phyloP scores from a whole-genome alignment of 805 yeast genomes.

The Naumovozyma castellii region DNA sequence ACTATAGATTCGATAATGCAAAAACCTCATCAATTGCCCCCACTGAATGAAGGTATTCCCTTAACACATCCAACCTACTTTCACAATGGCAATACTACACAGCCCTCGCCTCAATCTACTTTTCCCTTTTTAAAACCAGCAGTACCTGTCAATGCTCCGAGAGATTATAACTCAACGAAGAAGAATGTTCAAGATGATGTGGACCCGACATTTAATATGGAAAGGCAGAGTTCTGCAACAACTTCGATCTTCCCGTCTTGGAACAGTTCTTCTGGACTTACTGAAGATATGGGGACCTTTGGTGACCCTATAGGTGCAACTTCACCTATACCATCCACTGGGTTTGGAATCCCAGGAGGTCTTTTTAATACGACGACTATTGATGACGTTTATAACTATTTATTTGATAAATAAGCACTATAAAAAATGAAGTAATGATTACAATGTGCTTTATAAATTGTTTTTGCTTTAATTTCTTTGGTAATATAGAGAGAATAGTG shows the following conservation, averaged over 20 bases:
- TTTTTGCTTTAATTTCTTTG: no score
- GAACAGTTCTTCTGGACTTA: neutral
- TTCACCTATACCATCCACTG: slow-evolving; percentile 3
- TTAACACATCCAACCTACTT: neutral
- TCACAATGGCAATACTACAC: neutral
- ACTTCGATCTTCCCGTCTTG: neutral
- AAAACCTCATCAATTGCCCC: neutral
- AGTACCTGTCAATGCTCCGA: neutral
- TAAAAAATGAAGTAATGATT: no score
- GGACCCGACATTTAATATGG: neutral
- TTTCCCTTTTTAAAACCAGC: neutral
- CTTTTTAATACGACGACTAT: slow-evolving; percentile 26
- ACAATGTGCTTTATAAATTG: no score
- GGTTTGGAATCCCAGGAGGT: slow-evolving; percentile 12
- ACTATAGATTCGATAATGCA: no score
- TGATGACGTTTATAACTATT: slow-evolving; percentile 25
- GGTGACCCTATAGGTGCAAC: no score
- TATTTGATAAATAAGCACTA: slow-evolving; percentile 14
- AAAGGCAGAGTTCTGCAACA: neutral
- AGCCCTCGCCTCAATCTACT: no score
- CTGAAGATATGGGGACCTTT: neutral
- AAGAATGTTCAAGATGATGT: neutral
- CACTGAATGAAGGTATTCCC: neutral
- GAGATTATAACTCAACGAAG: neutral
- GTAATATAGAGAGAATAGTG: no score